Base-by-base conservation (phyloP, 495 filamentous ascomycete genomes). In the Hypoxylon cercidicola region DNA sequence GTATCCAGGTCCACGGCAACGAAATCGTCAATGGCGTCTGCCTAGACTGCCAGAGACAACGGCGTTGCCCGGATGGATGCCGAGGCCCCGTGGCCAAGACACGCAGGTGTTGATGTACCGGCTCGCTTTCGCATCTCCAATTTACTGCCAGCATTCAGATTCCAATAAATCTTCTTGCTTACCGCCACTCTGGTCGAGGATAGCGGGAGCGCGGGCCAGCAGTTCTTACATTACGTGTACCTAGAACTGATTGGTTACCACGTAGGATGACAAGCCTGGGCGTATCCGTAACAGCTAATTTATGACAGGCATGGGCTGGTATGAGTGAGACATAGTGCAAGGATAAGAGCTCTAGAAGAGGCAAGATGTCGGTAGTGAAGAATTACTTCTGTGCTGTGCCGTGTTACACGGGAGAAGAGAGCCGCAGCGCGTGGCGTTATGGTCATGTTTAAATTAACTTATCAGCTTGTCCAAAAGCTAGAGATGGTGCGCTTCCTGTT, bases 1-100 rank as follows among this genome's bases (percentile, higher is more conserved):
- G 13, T 53, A 51, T 41, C 50, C 50, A 53, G 41, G 19, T 23
- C 50, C 50, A 53, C 28, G 50, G 50, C 50, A 53, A 37, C 9
- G 2, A 20, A 37, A 35, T 16, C 19, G 9, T 21, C 15, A 15
- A 8, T 34, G 10, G 28, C 6, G 10, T n/a, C 8, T 21, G 16
- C 30, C 19, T 6, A 21, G 48, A 52, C 11, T 37, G 16, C n/a
- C n/a, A n/a, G n/a, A n/a, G n/a, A n/a, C n/a, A n/a, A 52, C 37
- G 10, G 32, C 16, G 30, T 15, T 21, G 2, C 13, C 15, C 50
- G 35, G 50, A 18, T 40, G 50, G 41, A 53, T 41, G n/a, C 50
- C 50, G 34, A 12, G 50, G 35, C 3, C 16, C 6, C 48, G 21
- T 1, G 30, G 48, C 25, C 30, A 37, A 21, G 30, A 19, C 12